phyloP scores from a whole-genome alignment of 441 rosid genomes.

The Jatropha multifida region DNA sequence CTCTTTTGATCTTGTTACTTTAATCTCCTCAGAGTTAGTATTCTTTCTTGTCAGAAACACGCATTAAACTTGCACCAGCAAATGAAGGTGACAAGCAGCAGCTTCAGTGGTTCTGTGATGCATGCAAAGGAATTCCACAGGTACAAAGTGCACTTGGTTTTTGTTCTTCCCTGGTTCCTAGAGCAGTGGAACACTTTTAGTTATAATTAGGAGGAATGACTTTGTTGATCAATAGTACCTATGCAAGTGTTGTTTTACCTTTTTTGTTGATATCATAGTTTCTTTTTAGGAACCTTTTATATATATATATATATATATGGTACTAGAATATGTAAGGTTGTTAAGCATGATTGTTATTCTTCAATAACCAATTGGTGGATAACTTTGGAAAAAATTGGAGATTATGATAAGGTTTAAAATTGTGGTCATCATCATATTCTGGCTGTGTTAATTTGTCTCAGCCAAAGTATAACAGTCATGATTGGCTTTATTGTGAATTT shows the following conservation, averaged over 20 bases:
- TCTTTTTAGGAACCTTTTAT: neutral
- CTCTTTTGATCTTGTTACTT: neutral
- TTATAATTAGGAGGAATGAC: neutral
- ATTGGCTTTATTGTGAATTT: too few relatives aligned
- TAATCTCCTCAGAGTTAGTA: constrained; percentile 13
- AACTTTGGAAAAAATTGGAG: neutral
- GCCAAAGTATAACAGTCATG: too few relatives aligned
- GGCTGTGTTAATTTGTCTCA: too few relatives aligned
- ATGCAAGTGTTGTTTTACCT: neutral
- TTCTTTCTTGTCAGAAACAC: constrained; percentile 53
- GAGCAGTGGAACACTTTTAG: neutral
- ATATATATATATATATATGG: neutral
- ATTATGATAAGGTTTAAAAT: neutral
- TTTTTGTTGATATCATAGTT: neutral
- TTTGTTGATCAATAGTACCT: neutral
- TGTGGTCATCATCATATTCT: too few relatives aligned
- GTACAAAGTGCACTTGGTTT: constrained; percentile 31
- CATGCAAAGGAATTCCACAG: constrained; percentile 96
- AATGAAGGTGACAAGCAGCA: constrained; percentile 73
- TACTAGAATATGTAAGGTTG: neutral
- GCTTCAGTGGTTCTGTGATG: constrained; percentile 80
- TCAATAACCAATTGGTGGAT: neutral
- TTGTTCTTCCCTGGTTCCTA: constrained; percentile 11
- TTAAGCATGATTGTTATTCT: constrained; percentile 6
- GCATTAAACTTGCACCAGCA: constrained; percentile 65